Evolutionary conservation across 495 filamentous ascomycete species (phyloP), one percentile per base, ranked within the genome.

Genomic region (Penicillium lividum): DNA sequence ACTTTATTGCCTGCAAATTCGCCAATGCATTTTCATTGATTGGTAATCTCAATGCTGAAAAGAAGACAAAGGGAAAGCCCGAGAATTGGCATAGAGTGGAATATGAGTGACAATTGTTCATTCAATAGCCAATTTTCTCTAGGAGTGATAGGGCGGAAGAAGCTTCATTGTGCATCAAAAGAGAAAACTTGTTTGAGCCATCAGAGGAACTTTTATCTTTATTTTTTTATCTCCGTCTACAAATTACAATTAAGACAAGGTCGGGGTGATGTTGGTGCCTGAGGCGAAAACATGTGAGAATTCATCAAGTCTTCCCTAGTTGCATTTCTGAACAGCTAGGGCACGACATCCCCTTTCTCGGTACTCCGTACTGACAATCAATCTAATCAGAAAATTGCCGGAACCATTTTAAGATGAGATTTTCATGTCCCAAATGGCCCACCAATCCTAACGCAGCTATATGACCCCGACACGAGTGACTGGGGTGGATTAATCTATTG

Each of bases 31-130:
- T 89, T 62, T 92, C 87, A 22, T 1, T 56, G 65, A 33, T 71
- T 66, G 52, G 85, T 80, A 51, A 36, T 36, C 4, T 36, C 33
- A 36, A 22, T 22, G 22, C 22, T 2, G 22, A 2, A 22, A 22
- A 22, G 22, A 22, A 22, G 22, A 22, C 22, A 1, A 36, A 36
- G 8, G 33, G 33, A 36, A 36, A 11, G 33, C 13, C 84, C 75
- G 48, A 86, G 72, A 36, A 81, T 77, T 56, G 93, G 67, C 57
- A 91, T 91, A 3, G 93, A 96, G 33, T 15, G 98, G 75, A 38
- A 97, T 80, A 74, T 97, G 93, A 4, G 91, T 97, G 70, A 98
- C 90, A 47, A 87, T 88, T 58, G 84, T 81, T 57, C 86, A 78
- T 51, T 80, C 72, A 30, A 98, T 74, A 15, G 87, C 80, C 3